A percentile compares a stretch with the other conserved stretches of the same genome.
Evolutionary conservation across 768 basidiomycete genomes (phyloP).

Genomic region (Lactifluus rugatus): DNA sequence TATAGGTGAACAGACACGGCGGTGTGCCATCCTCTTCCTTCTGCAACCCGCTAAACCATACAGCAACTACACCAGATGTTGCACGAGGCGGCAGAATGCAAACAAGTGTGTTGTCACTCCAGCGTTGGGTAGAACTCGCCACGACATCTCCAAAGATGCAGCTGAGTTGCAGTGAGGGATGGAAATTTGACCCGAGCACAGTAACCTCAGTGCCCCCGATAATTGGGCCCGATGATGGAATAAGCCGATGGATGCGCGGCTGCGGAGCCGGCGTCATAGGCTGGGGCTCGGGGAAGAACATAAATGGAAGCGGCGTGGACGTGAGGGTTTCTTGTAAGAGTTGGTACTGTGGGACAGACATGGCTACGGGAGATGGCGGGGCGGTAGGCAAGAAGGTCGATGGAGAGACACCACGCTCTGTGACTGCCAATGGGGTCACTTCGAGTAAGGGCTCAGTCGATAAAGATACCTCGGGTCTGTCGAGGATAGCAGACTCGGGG

Average conservation of each 20-base stretch:
- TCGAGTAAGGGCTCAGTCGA: background rate
- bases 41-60: slow-evolving; percentile 75
- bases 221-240: slow-evolving; percentile 77
- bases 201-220: slow-evolving; percentile 94
- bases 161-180: slow-evolving; percentile 55
- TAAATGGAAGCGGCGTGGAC: slow-evolving; percentile 16
- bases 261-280: slow-evolving; percentile 40
- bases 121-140: slow-evolving; percentile 78
- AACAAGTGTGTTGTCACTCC: slow-evolving; percentile 89
- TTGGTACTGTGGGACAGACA: slow-evolving; percentile 11
- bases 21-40: slow-evolving; percentile 47
- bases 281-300: slow-evolving; percentile 51
- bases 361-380: slow-evolving; percentile 19
- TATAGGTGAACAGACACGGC: slow-evolving; percentile 76
- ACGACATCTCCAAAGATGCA: slow-evolving; percentile 80
- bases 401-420: slow-evolving; percentile 11
- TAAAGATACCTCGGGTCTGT: background rate
- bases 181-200: slow-evolving; percentile 85
- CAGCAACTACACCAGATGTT: slow-evolving; percentile 75
- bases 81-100: slow-evolving; percentile 82
- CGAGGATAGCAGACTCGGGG: slow-evolving; percentile 2
- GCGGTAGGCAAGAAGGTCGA: slow-evolving; percentile 20
- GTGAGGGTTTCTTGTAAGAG: slow-evolving; percentile 12
- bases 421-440: background rate
- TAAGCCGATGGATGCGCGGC: slow-evolving; percentile 76